phyloP scores from a whole-genome alignment of 2,329 filamentous ascomycete genomes.

The Aspergillus texensis region DNA sequence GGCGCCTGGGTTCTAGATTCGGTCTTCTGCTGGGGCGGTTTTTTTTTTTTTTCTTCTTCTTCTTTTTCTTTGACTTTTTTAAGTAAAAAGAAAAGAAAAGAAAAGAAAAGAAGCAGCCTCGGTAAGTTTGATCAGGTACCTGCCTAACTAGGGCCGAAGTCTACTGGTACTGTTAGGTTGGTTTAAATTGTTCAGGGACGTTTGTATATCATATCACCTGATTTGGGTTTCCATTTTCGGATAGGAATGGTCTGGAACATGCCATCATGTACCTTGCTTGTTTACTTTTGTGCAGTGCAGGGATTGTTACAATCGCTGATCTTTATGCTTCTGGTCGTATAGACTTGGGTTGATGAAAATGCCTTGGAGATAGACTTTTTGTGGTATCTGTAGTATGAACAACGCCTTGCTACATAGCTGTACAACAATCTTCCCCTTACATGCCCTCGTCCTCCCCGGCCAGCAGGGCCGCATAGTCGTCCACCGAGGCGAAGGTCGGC shows the following conservation, averaged over 20 bases:
- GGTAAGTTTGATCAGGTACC: background rate
- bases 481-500: slow-evolving; percentile 88
- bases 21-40: background rate
- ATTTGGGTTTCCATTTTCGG: background rate
- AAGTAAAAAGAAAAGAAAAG: no score
- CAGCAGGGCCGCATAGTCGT: slow-evolving; percentile 89
- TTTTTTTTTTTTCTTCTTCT: no score
- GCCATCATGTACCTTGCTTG: background rate
- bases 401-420: slow-evolving; percentile 3
- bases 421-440: slow-evolving; percentile 20
- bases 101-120: no score
- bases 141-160: background rate
- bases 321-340: background rate
- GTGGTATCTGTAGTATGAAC: slow-evolving; percentile 22
- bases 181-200: background rate
- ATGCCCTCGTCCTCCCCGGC: slow-evolving; percentile 65
- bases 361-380: slow-evolving; percentile 13
- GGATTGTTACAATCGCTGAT: background rate
- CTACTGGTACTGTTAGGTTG: background rate
- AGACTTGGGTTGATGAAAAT: background rate
- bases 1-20: background rate
- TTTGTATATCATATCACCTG: background rate
- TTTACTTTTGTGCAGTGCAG: background rate
- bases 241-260: background rate
- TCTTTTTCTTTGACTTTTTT: no score